A percentile compares a stretch with the other conserved stretches of the same genome.
Conservation (phyloP, 305 asterid species). For the Fraxinus albicans region DNA sequence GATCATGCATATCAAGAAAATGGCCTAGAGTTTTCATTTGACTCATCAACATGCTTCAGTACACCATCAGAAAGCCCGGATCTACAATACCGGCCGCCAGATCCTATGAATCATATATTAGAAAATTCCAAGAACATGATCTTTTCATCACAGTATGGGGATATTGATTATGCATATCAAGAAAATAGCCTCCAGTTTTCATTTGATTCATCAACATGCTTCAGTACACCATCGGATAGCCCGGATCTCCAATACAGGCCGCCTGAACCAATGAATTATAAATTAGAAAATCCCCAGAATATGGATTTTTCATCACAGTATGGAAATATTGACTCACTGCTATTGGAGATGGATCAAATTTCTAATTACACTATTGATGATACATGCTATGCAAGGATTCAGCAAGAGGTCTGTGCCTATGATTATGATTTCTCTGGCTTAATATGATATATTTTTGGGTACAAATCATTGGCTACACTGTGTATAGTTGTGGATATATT, state of each 20-base stretch:
- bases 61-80: slow-evolving; percentile 28
- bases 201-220: slow-evolving; percentile 26
- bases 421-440: slow-evolving; percentile 37
- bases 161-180: slow-evolving; percentile 25
- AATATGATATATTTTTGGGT: neutral
- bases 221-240: slow-evolving; percentile 17
- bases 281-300: slow-evolving; percentile 17
- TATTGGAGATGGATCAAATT: slow-evolving; percentile 47
- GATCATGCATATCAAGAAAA: slow-evolving; percentile 21
- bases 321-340: slow-evolving; percentile 49
- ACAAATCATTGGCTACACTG: neutral
- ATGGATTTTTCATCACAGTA: slow-evolving; percentile 27
- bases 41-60: slow-evolving; percentile 28
- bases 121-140: slow-evolving; percentile 24
- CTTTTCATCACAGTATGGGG: slow-evolving; percentile 28
- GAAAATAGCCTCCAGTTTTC: slow-evolving; percentile 28
- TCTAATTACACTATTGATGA: slow-evolving; percentile 21
- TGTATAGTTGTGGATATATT: neutral
- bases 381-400: slow-evolving; percentile 26
- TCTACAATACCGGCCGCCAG: neutral
- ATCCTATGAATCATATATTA: slow-evolving; percentile 13
- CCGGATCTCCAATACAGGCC: slow-evolving; percentile 25
- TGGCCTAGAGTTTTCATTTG: slow-evolving; percentile 22
- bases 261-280: slow-evolving; percentile 7
- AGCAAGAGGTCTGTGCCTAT: slow-evolving; percentile 41